Evolutionary conservation across 83 land plant genomes (phyloP).

Genomic region (Diphasiastrum complanatum): DNA sequence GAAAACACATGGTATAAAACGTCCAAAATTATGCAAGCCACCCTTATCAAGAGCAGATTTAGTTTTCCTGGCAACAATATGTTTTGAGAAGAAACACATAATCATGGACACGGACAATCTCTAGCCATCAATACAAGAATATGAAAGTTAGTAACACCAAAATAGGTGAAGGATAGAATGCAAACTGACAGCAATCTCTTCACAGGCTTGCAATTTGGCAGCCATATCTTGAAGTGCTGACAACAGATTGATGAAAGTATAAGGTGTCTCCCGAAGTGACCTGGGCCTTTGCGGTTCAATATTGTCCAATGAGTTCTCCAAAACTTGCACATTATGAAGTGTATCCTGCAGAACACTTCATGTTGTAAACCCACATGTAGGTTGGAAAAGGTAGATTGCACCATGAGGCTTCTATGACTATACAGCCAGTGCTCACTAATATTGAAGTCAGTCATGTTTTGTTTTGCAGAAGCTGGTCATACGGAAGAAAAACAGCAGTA

Average conservation of each 20-base stretch:
- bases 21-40: neutral
- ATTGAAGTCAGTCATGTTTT: no score
- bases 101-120: no score
- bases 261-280: constrained; percentile 43
- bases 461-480: no score
- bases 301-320: constrained; percentile 12
- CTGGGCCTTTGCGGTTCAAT: constrained; percentile 39
- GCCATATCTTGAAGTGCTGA: constrained; percentile 54
- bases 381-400: no score
- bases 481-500: no score
- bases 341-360: constrained; percentile 18
- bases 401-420: no score
- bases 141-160: neutral
- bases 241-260: constrained; percentile 47
- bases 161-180: neutral
- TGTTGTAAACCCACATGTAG: neutral
- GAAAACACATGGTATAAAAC: constrained; percentile 1
- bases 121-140: no score
- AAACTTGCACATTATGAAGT: constrained; percentile 21
- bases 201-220: constrained; percentile 39
- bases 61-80: no score
- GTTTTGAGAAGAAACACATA: no score
- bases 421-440: no score
- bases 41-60: neutral
- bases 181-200: constrained; percentile 60